Base-by-base conservation (phyloP, 2,329 filamentous ascomycete species). In the Rhinocladiella mackenziei region DNA sequence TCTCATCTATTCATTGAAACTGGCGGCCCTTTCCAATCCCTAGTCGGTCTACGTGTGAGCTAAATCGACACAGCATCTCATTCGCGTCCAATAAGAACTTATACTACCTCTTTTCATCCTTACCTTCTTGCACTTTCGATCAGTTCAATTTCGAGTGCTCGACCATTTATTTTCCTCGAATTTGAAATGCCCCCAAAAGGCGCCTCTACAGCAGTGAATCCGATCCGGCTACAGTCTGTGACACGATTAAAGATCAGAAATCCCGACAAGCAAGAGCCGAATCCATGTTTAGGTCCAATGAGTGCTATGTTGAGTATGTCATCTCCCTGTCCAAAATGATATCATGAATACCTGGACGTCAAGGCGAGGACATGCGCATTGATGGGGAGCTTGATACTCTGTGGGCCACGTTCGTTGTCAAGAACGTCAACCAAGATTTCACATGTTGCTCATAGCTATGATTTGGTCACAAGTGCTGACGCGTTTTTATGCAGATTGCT, bases 221-320 rank as follows among this genome's bases (percentile, higher is more conserved):
- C 68, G 20, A 61, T 72, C 49, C 67, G 67, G 50, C 60, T 72
- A 34, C 69, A 72, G 59, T 68, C 68, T 45, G 67, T 72, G 50
- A 58, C 63, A 42, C 63, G 81, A 60, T 74, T 86, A 45, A 77
- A 78, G 57, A 74, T 86, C 37, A 75, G 78, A 54, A 72, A 76
- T 55, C 81, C 82, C 37, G 80, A 84, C 58, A 71, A 76, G 56
- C 67, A 76, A 53, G 74, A 80, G 58, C 65, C 68, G 51, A 84
- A 83, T 61, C 77, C 81, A 41, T 86, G 83, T 59, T 62, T 83
- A 37, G 73, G 75, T 11, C 69, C 81, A 32, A 85, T 86, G 83
- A 75, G 74, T 38, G 76, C 78, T 39, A 77, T 84, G 57, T 64
- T 84, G 58, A 80, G 81, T 84, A 75, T 39, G 72, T 63, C 18